Evolutionary conservation across 768 basidiomycete species (phyloP).

Genomic region (Tylopilus subfusipes): DNA sequence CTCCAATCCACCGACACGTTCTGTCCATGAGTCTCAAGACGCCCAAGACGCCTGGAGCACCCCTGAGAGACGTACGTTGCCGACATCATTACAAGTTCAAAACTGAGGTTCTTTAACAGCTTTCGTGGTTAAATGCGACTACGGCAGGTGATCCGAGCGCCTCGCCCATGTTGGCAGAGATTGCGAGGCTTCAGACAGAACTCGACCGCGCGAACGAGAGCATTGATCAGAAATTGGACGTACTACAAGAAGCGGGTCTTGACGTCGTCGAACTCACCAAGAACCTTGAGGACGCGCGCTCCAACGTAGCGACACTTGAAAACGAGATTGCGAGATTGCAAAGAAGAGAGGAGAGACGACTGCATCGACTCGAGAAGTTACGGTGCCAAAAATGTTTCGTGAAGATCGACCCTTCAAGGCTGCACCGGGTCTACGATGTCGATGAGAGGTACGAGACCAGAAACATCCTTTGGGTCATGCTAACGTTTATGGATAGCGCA

Average conservation of each 20-base stretch:
- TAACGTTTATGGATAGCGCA: slow-evolving; percentile 38
- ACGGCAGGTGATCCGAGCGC: slow-evolving; percentile 48
- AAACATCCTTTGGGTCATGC: background rate
- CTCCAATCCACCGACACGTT: slow-evolving; percentile 74
- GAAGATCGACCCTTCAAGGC: slow-evolving; percentile 51
- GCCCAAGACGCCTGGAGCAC: slow-evolving; percentile 77
- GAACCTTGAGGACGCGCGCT: slow-evolving; percentile 69
- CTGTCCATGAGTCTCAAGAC: slow-evolving; percentile 63
- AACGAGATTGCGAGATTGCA: slow-evolving; percentile 64
- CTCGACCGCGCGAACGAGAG: slow-evolving; percentile 78
- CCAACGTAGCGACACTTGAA: slow-evolving; percentile 53
- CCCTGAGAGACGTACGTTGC: slow-evolving; percentile 65
- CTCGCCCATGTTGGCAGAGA: slow-evolving; percentile 67
- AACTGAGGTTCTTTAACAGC: slow-evolving; percentile 34
- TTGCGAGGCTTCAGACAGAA: slow-evolving; percentile 67
- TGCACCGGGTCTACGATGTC: slow-evolving; percentile 38
- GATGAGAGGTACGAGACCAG: slow-evolving; percentile 59
- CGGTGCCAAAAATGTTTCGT: slow-evolving; percentile 68
- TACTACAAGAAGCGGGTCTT: slow-evolving; percentile 75
- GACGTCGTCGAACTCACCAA: slow-evolving; percentile 68
- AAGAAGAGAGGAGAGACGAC: slow-evolving; percentile 67
- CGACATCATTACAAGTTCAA: background rate
- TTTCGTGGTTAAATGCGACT: slow-evolving; percentile 71
- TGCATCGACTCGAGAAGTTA: slow-evolving; percentile 54
- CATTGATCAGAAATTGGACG: slow-evolving; percentile 86